Percentiles rank a stretch among this genome's conserved stretches.
These are phyloP conservation scores for Pleurotus tuoliensis DNA, from an alignment of 768 basidiomycete species.

Conservation along the genomic window DNA sequence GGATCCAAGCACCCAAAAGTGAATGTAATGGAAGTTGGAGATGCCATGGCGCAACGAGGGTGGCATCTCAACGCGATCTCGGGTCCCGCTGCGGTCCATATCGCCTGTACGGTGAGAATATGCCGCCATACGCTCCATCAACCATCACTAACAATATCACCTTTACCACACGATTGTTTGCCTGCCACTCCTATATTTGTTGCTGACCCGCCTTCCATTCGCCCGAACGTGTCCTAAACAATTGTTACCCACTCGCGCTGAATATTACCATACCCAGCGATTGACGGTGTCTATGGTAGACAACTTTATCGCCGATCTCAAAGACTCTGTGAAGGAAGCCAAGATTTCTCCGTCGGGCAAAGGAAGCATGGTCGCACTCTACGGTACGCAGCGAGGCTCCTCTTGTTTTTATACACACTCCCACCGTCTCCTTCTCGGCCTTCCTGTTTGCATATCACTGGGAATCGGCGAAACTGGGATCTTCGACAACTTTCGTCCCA, in stretches of 20 bases:
- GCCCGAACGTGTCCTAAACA: slow-evolving; percentile 1
- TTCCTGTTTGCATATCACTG: background rate
- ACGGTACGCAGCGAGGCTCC: slow-evolving; percentile 58
- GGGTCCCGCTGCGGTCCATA: slow-evolving; percentile 81
- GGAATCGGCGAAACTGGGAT: background rate
- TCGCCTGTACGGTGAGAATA: slow-evolving; percentile 82
- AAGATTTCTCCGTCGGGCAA: slow-evolving; percentile 60
- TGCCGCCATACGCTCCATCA: background rate
- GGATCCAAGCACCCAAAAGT: slow-evolving; percentile 56
- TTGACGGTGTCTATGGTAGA: slow-evolving; percentile 77
- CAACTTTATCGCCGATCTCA: slow-evolving; percentile 80
- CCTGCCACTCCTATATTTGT: background rate
- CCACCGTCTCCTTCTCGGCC: background rate
- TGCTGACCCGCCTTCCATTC: background rate
- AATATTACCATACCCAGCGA: slow-evolving; percentile 44
- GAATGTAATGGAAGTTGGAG: slow-evolving; percentile 87
- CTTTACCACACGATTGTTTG: background rate
- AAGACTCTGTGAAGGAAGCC: slow-evolving; percentile 69
- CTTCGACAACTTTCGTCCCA: background rate
- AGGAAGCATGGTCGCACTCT: slow-evolving; percentile 89
- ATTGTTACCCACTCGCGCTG: slow-evolving; percentile 2
- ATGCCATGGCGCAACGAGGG: slow-evolving; percentile 77
- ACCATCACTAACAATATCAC: too few species aligned
- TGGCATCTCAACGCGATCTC: slow-evolving; percentile 91
- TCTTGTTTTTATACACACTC: slow-evolving; percentile 3